Conservation (phyloP, 352 stramenopile genomes). For the Pythium myriotylum region DNA sequence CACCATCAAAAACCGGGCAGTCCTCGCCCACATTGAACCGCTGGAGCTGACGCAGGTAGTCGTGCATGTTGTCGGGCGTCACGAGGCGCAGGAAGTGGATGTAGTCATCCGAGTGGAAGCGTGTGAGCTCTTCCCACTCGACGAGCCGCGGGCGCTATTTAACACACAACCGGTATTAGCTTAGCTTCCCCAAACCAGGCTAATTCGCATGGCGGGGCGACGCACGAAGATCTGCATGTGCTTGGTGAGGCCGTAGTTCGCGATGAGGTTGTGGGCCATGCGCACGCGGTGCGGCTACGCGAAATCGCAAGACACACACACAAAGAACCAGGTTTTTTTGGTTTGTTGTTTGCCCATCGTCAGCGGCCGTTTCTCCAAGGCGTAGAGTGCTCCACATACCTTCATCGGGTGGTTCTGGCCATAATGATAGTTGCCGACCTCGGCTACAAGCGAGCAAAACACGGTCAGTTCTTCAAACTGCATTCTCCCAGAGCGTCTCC, state of each 20-base stretch:
- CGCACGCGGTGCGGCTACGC: constrained; percentile 95
- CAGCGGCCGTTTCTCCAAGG: too few relatives aligned
- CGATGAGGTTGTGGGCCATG: constrained; percentile 99
- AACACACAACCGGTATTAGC: constrained; percentile 3
- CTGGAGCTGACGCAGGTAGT: constrained; percentile 94
- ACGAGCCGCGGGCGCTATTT: constrained; percentile 92
- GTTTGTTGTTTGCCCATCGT: too few relatives aligned
- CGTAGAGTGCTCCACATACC: too few relatives aligned
- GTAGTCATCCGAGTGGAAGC: constrained; percentile 99
- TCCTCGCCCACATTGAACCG: constrained; percentile 99
- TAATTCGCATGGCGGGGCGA: constrained; percentile 15
- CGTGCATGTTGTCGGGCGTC: constrained; percentile 98
- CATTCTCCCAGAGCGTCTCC: background rate
- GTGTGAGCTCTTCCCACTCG: constrained; percentile 96
- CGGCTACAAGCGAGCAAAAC: constrained; percentile 59
- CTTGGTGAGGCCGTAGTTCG: constrained; percentile 99
- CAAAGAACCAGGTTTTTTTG: too few relatives aligned
- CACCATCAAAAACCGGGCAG: constrained; percentile 99
- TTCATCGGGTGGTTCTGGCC: constrained; percentile 93
- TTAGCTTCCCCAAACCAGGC: constrained; percentile 7
- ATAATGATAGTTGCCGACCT: constrained; percentile 99
- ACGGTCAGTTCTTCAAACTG: constrained; percentile 39
- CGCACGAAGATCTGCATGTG: constrained; percentile 98
- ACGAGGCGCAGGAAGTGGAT: constrained; percentile 99
- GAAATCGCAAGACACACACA: constrained; percentile 3